These are phyloP conservation scores for Colletotrichum tanaceti DNA, from an alignment of 2,329 filamentous ascomycete genomes.

Conservation along the genomic window DNA sequence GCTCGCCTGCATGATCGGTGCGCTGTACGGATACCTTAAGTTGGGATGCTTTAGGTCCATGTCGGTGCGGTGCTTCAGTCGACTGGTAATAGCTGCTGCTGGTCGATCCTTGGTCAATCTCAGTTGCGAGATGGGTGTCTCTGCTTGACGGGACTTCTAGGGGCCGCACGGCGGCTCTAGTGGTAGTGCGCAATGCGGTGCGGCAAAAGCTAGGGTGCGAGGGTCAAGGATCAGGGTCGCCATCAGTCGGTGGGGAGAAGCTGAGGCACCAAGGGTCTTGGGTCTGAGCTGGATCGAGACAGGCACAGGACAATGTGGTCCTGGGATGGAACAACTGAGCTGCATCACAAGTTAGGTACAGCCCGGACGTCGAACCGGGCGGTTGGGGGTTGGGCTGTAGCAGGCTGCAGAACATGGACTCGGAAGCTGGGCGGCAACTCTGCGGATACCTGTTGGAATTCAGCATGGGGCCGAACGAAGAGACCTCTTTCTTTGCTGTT, in stretches of 20 bases:
- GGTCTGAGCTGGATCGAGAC: slow-evolving; percentile 27
- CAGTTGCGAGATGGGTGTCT: slow-evolving; percentile 21
- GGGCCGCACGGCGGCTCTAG: slow-evolving; percentile 26
- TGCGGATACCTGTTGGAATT: neutral
- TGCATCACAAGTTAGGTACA: neutral
- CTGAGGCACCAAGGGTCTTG: slow-evolving; percentile 38
- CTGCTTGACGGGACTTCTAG: slow-evolving; percentile 12
- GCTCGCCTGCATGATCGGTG: neutral
- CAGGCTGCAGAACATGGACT: slow-evolving; percentile 5
- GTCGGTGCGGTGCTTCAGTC: slow-evolving; percentile 34
- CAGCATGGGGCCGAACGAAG: neutral
- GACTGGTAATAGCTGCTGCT: slow-evolving; percentile 24
- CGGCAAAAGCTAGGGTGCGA: slow-evolving; percentile 18
- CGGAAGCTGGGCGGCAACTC: slow-evolving; percentile 10
- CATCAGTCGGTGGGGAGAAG: slow-evolving; percentile 10
- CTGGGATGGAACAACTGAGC: slow-evolving; percentile 5
- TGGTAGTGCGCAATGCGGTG: slow-evolving; percentile 26
- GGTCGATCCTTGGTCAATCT: slow-evolving; percentile 37
- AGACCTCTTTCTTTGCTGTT: neutral
- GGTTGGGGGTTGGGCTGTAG: slow-evolving; percentile 5
- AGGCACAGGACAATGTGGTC: slow-evolving; percentile 14
- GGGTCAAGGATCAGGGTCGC: slow-evolving; percentile 27
- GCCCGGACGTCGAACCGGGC: slow-evolving; percentile 1
- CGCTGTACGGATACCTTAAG: slow-evolving; percentile 2
- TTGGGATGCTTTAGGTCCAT: slow-evolving; percentile 14